phyloP scores from a whole-genome alignment of 2,329 filamentous ascomycete species.

The Ophiostoma novo-ulmi region DNA sequence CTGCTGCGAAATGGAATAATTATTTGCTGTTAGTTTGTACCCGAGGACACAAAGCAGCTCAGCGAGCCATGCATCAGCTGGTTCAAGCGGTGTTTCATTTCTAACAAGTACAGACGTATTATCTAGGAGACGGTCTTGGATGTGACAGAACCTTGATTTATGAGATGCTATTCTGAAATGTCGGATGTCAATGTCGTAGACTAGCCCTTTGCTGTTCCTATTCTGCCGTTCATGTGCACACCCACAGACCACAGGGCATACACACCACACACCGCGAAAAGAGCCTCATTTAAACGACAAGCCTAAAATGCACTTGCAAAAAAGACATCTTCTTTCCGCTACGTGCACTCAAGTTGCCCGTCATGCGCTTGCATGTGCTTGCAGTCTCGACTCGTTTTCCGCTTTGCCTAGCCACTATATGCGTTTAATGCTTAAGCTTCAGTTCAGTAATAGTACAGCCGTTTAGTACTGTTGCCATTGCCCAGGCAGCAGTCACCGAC shows the following conservation, averaged over 20 bases:
- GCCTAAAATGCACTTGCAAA: background rate
- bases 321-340: background rate
- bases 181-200: background rate
- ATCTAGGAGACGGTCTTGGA: background rate
- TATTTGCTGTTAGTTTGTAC: background rate
- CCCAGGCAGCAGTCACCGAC: constrained; percentile 6
- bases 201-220: background rate
- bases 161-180: background rate
- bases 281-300: background rate
- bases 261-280: background rate
- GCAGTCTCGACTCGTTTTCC: background rate
- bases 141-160: background rate
- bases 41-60: background rate
- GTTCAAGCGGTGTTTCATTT: background rate
- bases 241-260: background rate
- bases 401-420: background rate
- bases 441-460: background rate
- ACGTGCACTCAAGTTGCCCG: background rate
- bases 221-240: background rate
- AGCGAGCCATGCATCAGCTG: background rate
- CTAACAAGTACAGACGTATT: no score
- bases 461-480: background rate
- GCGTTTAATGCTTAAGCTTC: background rate
- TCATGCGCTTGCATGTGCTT: background rate
- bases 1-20: background rate